A percentile compares a stretch with the other conserved stretches of the same genome.
phyloP scores from a whole-genome alignment of 1,284 basidiomycete genomes.

The Malassezia sympodialis region DNA sequence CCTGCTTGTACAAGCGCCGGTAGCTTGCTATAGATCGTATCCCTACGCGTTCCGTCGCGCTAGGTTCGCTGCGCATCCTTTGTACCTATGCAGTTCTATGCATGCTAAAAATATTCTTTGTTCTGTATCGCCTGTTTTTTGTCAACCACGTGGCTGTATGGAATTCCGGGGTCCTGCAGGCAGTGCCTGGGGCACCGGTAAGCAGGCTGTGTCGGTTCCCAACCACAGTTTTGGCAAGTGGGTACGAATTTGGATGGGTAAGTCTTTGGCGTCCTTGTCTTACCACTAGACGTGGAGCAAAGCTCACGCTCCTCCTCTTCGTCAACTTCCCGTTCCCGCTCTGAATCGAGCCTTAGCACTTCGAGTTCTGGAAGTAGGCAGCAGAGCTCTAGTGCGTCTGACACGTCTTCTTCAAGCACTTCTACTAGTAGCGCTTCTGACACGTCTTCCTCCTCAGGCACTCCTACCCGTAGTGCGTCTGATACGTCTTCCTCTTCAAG shows the following conservation, averaged over 20 bases:
- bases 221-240: background rate
- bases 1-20: constrained; percentile 93
- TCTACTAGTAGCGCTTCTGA: background rate
- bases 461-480: background rate
- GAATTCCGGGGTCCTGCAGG: constrained; percentile 5
- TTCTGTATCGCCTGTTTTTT: background rate
- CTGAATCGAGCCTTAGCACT: background rate
- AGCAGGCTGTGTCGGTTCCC: background rate
- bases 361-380: background rate
- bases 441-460: background rate
- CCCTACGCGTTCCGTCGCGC: background rate
- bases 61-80: background rate
- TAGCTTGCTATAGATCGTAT: constrained; percentile 50
- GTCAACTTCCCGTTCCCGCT: background rate
- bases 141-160: background rate
- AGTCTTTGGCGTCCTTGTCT: background rate
- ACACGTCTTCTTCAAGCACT: background rate
- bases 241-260: background rate
- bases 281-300: background rate
- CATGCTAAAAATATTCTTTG: background rate
- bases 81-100: background rate
- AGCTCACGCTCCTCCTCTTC: background rate
- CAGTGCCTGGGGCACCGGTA: background rate
- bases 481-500: background rate
- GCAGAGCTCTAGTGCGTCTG: background rate